Evolutionary conservation across 441 rosid genomes (phyloP).

Genomic region (Omphalea diandra): DNA sequence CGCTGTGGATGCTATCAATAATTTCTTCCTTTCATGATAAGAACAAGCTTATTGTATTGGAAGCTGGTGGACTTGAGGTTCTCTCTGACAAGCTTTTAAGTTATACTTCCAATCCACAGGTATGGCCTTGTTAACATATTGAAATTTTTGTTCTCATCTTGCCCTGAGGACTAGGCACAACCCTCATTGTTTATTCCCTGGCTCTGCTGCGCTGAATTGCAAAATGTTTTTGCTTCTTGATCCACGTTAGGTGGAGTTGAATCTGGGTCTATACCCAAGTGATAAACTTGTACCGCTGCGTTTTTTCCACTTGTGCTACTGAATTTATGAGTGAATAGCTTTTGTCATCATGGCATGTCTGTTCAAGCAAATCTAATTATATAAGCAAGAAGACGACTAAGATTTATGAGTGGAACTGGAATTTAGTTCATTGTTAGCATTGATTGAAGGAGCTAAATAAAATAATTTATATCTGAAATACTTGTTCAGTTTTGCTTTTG

Average conservation of each 20-base stretch:
- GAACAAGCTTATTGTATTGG: conserved; percentile 47
- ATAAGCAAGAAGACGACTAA: no score
- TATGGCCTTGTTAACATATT: conserved; percentile 26
- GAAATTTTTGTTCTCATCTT: background rate
- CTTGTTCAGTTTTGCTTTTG: background rate
- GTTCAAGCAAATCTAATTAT: background rate
- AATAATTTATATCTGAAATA: background rate
- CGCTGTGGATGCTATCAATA: conserved; percentile 72
- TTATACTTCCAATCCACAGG: conserved; percentile 61
- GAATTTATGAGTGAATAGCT: no score
- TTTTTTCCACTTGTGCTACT: no score
- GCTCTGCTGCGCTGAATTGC: conserved; percentile 6
- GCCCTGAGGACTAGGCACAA: background rate
- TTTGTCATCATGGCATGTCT: background rate
- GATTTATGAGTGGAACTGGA: no score
- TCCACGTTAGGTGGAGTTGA: no score
- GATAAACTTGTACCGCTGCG: no score
- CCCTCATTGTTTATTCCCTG: no score
- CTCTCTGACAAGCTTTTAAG: conserved; percentile 60
- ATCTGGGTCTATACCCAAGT: no score
- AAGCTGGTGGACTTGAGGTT: conserved; percentile 78
- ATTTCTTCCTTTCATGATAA: conserved; percentile 49
- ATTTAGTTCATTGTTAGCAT: no score
- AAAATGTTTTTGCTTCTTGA: no score
- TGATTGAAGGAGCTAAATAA: background rate